Evolutionary conservation across 768 basidiomycete genomes (phyloP), one percentile per base, ranked within the genome.

Genomic region (Clavaria fumosa): DNA sequence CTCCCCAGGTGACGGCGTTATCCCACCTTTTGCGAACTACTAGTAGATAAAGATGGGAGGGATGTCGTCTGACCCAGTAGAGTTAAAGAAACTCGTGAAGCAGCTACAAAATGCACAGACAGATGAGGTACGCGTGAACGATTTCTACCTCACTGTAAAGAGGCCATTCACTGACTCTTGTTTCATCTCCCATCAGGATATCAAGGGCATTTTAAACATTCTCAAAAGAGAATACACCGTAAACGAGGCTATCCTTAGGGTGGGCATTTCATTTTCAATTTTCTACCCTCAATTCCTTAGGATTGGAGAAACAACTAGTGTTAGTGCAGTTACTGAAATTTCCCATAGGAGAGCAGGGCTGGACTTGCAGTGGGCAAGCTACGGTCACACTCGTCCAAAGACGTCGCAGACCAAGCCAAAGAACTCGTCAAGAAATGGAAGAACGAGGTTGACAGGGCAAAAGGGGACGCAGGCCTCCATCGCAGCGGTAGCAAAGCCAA

Each of bases 351-450:
- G 59, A 90, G 85, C 56, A 90, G 82, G 57, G 81, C 78, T 3
- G 89, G 89, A 34, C 60, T 93, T n/a, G 82, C 86, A 0, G 86
- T 95, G 2, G 86, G 88, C 37, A 91, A 91, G 61, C 68, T 91
- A 12, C 72, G 89, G 33, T 65, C 68, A 21, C 79, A 89, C 55
- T 60, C 69, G 1, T 61, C 69, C 9, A 83, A 79, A 49, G 68
- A 75, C 7, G 75, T 95, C 6, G 55, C 84, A 5, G 81, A 85
- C 45, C 61, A 83, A 4, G 85, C 90, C 12, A 93, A 91, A 56
- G 86, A 88, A 46, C 63, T 91, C 31, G 90, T 95, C 34, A 84
- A 77, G 58, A 81, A 78, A 50, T 95, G 89, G 89, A 91, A 91
- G 58, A 69, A 61, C 21, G 78, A 79, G 43, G 90, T 93, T 23